Evolutionary conservation across 1,284 basidiomycete species (phyloP), one percentile per base, ranked within the genome.

Genomic region (Malassezia nana): DNA sequence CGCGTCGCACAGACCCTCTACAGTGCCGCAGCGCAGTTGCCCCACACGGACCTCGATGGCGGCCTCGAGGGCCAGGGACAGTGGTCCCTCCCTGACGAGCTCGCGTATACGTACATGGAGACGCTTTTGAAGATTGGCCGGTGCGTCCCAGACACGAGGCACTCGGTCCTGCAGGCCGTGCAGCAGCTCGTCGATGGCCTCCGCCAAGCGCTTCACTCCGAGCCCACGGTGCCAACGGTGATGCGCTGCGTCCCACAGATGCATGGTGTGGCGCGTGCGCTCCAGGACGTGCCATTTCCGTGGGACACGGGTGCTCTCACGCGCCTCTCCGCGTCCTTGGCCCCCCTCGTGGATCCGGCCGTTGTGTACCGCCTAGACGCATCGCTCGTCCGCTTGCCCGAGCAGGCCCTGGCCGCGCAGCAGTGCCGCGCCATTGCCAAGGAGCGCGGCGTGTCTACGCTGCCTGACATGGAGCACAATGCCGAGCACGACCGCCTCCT

Each of bases 191-290:
- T 35, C 41, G 24, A 29, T 18, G 31, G 46, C 31, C 30, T 55
- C 16, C 16, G 22, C 6, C 10, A 31, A 31, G 20, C 20, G 30
- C 33, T 55, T 28, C 28, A 24, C 12, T 25, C 26, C 8, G 22
- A 16, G 16, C 8, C 9, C 16, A 26, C 35, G 6, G 15, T n/a
- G 24, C 13, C 28, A 8, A 38, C 38, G 13, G 51, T 58, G 20
- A 25, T 45, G 31, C 52, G 61, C 38, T 16, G 84, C 44, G 83
- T 83, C 18, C 89, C 89, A 9, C 81, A 85, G 25, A 79, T 92
- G 52, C 87, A 92, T 72, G 89, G 89, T 12, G 77, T 90, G 33
- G 88, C 89, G 71, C 82, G 89, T 31, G 87, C 89, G 12, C 81
- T 90, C 55, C 85, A 83, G 41, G 84, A 84, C 12, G 83, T 83